Evolutionary conservation across 768 basidiomycete species (phyloP).

Genomic region (Phaeotremella fagi): DNA sequence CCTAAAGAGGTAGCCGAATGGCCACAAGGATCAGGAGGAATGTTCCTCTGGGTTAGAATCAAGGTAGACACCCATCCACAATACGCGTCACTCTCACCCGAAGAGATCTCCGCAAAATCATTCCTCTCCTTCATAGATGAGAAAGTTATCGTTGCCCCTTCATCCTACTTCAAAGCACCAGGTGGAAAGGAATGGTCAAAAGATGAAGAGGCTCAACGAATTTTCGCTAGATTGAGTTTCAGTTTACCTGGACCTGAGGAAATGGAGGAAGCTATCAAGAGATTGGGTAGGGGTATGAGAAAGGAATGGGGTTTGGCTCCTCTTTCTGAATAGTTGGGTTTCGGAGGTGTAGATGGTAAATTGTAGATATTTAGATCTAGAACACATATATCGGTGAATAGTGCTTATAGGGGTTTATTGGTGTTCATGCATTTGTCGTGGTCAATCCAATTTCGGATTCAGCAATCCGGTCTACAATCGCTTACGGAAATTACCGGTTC

Average conservation of each 20-base stretch:
- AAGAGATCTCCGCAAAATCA: conserved; percentile 12
- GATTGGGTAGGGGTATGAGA: conserved; percentile 11
- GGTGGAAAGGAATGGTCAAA: neutral
- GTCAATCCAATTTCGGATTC: no score
- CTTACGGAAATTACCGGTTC: no score
- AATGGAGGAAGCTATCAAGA: conserved; percentile 23
- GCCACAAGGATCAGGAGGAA: conserved; percentile 19
- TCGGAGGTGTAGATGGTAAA: no score
- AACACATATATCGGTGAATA: no score
- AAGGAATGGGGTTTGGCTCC: conserved; percentile 10
- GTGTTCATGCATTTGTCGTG: no score
- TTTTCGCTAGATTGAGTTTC: conserved; percentile 22
- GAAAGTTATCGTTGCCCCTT: conserved; percentile 14
- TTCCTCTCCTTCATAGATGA: conserved; percentile 16
- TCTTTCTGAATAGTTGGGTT: no score
- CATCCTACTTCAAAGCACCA: conserved; percentile 20
- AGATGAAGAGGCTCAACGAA: conserved; percentile 22
- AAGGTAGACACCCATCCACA: conserved; percentile 19
- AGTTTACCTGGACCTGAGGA: conserved; percentile 8
- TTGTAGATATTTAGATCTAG: no score
- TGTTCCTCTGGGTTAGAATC: conserved; percentile 32
- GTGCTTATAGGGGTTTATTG: no score
- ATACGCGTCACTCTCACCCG: conserved; percentile 3
- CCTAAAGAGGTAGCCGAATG: conserved; percentile 4
- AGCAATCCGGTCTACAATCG: no score